phyloP scores from a whole-genome alignment of 805 yeast species.

The Nakazawaea wickerhamii region DNA sequence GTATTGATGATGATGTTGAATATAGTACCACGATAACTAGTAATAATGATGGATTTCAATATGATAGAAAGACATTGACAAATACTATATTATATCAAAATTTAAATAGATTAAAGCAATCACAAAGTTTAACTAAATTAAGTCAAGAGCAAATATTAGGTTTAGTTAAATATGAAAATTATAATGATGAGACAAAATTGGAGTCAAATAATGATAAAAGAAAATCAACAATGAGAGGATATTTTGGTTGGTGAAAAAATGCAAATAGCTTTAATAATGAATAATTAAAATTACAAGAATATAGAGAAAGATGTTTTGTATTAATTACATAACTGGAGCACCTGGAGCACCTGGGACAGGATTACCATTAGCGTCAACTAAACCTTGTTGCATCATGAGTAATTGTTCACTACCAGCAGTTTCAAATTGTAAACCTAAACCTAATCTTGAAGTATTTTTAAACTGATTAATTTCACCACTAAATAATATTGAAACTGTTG shows the following conservation, averaged over 20 bases:
- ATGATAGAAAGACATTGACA: slow-evolving; percentile 11
- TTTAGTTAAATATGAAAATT: background rate
- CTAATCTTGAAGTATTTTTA: slow-evolving; percentile 65
- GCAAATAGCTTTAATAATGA: background rate
- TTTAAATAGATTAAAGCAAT: background rate
- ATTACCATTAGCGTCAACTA: slow-evolving; percentile 78
- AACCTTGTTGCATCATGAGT: slow-evolving; percentile 85
- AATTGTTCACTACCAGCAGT: slow-evolving; percentile 92
- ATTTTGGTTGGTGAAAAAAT: background rate
- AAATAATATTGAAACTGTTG: slow-evolving; percentile 83
- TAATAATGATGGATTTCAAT: background rate
- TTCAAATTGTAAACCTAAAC: slow-evolving; percentile 94
- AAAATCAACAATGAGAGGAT: background rate
- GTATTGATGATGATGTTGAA: slow-evolving; percentile 28
- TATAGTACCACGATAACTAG: no score
- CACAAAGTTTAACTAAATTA: background rate
- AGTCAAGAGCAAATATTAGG: background rate
- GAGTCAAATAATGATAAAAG: background rate
- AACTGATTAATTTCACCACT: slow-evolving; percentile 84
- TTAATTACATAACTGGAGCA: slow-evolving; percentile 8
- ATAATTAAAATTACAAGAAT: background rate
- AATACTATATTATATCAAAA: slow-evolving; percentile 8
- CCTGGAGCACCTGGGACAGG: slow-evolving; percentile 74
- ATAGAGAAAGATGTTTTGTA: background rate
- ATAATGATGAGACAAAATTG: background rate